Evolutionary conservation across 2,329 filamentous ascomycete species (phyloP).

Genomic region (Tolypocladium tundrense): DNA sequence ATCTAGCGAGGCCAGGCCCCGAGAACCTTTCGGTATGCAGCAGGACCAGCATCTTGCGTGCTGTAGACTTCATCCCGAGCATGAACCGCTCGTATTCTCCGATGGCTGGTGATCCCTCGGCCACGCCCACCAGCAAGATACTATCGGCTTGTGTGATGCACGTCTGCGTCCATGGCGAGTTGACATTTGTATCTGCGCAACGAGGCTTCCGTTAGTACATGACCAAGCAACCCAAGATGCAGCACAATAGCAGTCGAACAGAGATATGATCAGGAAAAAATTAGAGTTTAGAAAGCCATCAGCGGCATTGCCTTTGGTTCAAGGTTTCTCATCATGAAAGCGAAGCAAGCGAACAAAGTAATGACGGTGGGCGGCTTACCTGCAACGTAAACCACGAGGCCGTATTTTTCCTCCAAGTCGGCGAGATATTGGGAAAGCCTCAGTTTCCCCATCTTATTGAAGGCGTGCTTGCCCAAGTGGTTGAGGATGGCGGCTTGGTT

Average conservation of each 20-base stretch:
- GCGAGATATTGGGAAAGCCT: slow-evolving; percentile 94
- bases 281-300: slow-evolving; percentile 54
- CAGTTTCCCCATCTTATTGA: slow-evolving; percentile 93
- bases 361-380: slow-evolving; percentile 34
- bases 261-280: slow-evolving; percentile 52
- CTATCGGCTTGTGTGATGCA: slow-evolving; percentile 96
- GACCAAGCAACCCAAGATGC: neutral
- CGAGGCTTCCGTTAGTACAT: slow-evolving; percentile 16
- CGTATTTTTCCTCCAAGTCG: slow-evolving; percentile 94
- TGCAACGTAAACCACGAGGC: slow-evolving; percentile 88
- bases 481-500: slow-evolving; percentile 92
- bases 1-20: slow-evolving; percentile 69
- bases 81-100: slow-evolving; percentile 96
- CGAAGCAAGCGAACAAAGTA: neutral
- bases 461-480: slow-evolving; percentile 89
- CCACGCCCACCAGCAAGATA: slow-evolving; percentile 83
- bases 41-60: slow-evolving; percentile 82
- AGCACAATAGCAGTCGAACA: slow-evolving; percentile 4
- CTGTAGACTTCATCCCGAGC: slow-evolving; percentile 93
- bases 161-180: slow-evolving; percentile 95
- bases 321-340: slow-evolving; percentile 41
- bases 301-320: slow-evolving; percentile 41
- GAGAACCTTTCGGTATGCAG: slow-evolving; percentile 86
- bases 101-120: slow-evolving; percentile 79
- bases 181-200: slow-evolving; percentile 81